Base-by-base conservation (phyloP, 805 yeast genomes). In the Lachancea sp. region DNA sequence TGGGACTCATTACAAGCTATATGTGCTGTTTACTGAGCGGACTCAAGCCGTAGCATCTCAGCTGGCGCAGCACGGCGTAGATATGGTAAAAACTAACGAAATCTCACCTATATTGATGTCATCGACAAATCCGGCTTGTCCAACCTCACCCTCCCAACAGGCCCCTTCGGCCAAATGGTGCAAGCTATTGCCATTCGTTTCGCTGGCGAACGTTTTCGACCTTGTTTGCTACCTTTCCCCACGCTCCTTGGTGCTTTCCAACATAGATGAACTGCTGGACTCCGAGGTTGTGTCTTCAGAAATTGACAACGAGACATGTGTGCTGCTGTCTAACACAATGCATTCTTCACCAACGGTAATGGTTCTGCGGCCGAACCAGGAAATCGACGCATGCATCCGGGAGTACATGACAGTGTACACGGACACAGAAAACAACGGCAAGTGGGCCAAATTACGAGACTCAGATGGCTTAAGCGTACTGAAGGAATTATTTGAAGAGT, bases 301-400 rank as follows among this genome's bases (percentile, higher is more conserved):
- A 38, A 58, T 60, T 25, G 65, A 61, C 41, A 61, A 61, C 39
- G 65, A 61, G 41, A 61, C 64, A 1, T 61, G 64, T 42, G 61
- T 61, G 2, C 37, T 60, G 31, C 46, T 60, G 24, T 51, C 58
- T n/a, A 60, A 60, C 42, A 21, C 34, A 12, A 39, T 25, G 34
- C 38, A 41, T 29, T 16, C 29, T 29, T 20, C 44, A 34, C 13
- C 39, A 24, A 29, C 33, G 40, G 42, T 34, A 31, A 38, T 45
- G 29, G 50, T 61, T 2, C 32, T 56, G 12, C 51, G 55, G 30
- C 65, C 65, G 2, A 55, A 50, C 36, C 34, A 41, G 6, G 65
- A 58, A 15, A 53, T 58, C 13, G 54, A 51, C 3, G 56, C 59
- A 54, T 60, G 63, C 40, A 48, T 61, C 8, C 51, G 48, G 29